Evolutionary conservation across 1,284 basidiomycete species (phyloP).

Genomic region (Macrocystidia cucumis): DNA sequence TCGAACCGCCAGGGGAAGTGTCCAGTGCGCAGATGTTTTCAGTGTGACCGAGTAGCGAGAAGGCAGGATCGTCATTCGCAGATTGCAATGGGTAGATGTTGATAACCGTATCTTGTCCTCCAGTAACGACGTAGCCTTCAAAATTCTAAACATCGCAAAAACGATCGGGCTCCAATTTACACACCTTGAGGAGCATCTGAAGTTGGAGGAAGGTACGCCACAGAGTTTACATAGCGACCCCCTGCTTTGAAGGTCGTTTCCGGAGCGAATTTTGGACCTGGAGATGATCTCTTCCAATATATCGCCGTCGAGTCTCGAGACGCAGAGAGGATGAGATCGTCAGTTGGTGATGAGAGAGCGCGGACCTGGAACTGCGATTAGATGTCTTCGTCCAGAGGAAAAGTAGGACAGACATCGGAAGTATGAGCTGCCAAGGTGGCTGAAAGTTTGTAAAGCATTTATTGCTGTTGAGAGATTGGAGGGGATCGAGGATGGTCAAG

Average conservation of each 20-base stretch:
- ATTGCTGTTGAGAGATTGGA: constrained; percentile 3
- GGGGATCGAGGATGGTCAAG: constrained; percentile 1
- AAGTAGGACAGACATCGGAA: constrained; percentile 54
- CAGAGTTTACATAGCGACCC: constrained; percentile 75
- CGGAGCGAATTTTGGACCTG: constrained; percentile 42
- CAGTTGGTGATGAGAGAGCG: constrained; percentile 60
- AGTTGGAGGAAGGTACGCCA: constrained; percentile 67
- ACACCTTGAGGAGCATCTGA: constrained; percentile 63
- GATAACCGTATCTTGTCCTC: constrained; percentile 81
- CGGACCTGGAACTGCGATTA: constrained; percentile 51
- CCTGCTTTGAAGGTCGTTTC: constrained; percentile 57
- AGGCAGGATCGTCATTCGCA: constrained; percentile 61
- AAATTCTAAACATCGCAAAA: constrained; percentile 14
- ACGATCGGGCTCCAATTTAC: constrained; percentile 13
- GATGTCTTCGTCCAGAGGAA: constrained; percentile 6
- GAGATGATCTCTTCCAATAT: constrained; percentile 63
- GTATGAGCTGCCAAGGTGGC: constrained; percentile 67
- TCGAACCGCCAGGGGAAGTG: constrained; percentile 57
- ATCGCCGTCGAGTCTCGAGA: constrained; percentile 89
- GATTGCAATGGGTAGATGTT: constrained; percentile 68
- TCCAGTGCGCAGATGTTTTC: constrained; percentile 90
- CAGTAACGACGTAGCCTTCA: constrained; percentile 76
- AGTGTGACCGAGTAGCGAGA: constrained; percentile 82
- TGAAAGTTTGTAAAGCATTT: constrained; percentile 81
- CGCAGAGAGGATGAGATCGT: constrained; percentile 75